Conservation (phyloP, 306 rosid species). For the Pyrus bretschneideri region DNA sequence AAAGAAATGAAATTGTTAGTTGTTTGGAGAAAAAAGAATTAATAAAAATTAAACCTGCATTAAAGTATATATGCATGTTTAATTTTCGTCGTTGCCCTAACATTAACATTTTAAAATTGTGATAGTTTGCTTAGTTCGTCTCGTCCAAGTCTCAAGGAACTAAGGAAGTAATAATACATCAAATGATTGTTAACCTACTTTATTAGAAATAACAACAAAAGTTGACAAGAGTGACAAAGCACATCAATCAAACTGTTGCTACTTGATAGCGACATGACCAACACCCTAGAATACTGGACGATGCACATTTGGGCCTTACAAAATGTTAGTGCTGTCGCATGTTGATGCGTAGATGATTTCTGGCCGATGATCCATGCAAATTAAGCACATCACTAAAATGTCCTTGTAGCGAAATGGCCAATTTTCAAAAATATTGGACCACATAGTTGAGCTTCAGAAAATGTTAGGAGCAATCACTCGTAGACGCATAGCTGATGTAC, state of each 20-base stretch:
- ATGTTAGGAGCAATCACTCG: too few species aligned
- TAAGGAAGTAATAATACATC: neutral
- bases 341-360: neutral
- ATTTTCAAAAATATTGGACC: neutral
- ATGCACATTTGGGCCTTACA: neutral
- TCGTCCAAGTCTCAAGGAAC: neutral
- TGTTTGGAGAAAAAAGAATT: rapidly evolving
- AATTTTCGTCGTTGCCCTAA: too few species aligned
- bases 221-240: neutral
- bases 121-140: neutral
- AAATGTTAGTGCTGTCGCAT: neutral
- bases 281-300: neutral
- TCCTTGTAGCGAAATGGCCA: neutral
- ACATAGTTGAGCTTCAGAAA: neutral
- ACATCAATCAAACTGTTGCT: neutral
- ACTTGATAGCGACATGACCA: neutral
- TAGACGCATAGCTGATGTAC: neutral
- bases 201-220: neutral
- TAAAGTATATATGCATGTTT: too few species aligned
- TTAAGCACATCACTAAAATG: neutral
- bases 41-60: too few species aligned
- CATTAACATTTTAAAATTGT: neutral
- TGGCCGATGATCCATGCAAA: neutral
- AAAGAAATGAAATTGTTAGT: neutral
- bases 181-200: neutral